Conservation (phyloP, 2,329 filamentous ascomycete species). For the Claviceps digitariae region DNA sequence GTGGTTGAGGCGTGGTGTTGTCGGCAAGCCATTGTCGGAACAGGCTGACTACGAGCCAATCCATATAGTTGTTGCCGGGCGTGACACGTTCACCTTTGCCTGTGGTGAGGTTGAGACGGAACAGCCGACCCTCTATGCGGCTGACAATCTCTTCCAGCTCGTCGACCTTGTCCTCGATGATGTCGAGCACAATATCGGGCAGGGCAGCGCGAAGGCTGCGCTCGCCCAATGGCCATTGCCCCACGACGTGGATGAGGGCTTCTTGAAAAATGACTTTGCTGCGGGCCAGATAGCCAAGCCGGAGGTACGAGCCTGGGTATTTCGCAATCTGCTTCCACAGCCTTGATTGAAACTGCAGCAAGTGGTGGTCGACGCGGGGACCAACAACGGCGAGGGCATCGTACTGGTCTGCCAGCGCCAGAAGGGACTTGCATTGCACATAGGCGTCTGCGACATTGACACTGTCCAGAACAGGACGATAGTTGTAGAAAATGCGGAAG, state of each 20-base stretch:
- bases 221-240: conserved; percentile 78
- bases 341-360: conserved; percentile 79
- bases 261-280: conserved; percentile 77
- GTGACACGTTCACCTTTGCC: conserved; percentile 69
- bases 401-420: conserved; percentile 86
- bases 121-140: conserved; percentile 68
- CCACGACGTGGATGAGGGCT: conserved; percentile 84
- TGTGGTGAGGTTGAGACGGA: conserved; percentile 67
- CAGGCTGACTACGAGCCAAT: conserved; percentile 77
- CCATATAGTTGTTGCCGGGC: conserved; percentile 66
- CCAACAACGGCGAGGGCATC: conserved; percentile 81
- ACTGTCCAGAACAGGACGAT: conserved; percentile 65
- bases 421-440: conserved; percentile 81
- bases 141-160: conserved; percentile 75
- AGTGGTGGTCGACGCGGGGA: conserved; percentile 81
- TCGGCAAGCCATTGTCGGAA: conserved; percentile 92
- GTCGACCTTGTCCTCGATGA: conserved; percentile 91
- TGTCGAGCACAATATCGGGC: conserved; percentile 64
- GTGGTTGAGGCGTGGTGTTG: conserved; percentile 60
- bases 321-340: conserved; percentile 96
- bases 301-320: conserved; percentile 85
- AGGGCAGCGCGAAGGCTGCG: conserved; percentile 62
- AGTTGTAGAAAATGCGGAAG: conserved; percentile 93
- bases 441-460: conserved; percentile 89
- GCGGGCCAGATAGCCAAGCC: conserved; percentile 73